A percentile compares a stretch with the other conserved stretches of the same genome.
Evolutionary conservation across 352 stramenopile genomes (phyloP).

Genomic region (Phytophthora agathidicida): DNA sequence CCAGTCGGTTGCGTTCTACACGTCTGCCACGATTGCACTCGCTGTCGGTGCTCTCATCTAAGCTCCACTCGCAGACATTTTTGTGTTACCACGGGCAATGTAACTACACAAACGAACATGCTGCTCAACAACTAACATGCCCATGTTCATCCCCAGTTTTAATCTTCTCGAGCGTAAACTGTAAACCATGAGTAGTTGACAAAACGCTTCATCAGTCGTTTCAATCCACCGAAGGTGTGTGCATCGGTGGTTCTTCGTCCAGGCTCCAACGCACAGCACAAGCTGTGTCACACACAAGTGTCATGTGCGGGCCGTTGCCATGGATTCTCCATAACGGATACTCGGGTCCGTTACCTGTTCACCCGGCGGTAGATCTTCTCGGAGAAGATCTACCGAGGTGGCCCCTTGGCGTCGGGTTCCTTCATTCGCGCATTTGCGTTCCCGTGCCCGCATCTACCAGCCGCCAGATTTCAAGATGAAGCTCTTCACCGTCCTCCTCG

Average conservation of each 20-base stretch:
- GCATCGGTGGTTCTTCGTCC: no score
- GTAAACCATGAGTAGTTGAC: no score
- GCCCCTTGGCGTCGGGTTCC: background rate
- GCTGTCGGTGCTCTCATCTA: slow-evolving; percentile 25
- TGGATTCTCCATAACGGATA: no score
- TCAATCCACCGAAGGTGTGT: no score
- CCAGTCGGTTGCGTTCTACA: slow-evolving; percentile 18
- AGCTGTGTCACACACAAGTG: no score
- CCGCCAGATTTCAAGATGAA: slow-evolving; percentile 33
- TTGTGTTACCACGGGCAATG: slow-evolving; percentile 8
- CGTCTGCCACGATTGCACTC: slow-evolving; percentile 15
- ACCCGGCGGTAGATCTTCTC: background rate
- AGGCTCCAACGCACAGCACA: no score
- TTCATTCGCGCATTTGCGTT: slow-evolving; percentile 46
- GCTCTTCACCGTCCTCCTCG: slow-evolving; percentile 34
- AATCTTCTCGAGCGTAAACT: no score
- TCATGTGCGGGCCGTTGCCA: no score
- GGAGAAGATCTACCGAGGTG: no score
- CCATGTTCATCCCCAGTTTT: no score
- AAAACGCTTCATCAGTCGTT: no score
- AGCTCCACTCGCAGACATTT: background rate
- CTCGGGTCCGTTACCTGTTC: slow-evolving; percentile 22
- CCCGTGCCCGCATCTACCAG: slow-evolving; percentile 25
- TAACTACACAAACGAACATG: slow-evolving; percentile 25
- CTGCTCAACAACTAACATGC: no score